Percentiles rank a stretch among this genome's conserved stretches.
These are phyloP conservation scores for Trypanosoma vivax DNA, from an alignment of 208 protist genomes.

Conservation along the genomic window DNA sequence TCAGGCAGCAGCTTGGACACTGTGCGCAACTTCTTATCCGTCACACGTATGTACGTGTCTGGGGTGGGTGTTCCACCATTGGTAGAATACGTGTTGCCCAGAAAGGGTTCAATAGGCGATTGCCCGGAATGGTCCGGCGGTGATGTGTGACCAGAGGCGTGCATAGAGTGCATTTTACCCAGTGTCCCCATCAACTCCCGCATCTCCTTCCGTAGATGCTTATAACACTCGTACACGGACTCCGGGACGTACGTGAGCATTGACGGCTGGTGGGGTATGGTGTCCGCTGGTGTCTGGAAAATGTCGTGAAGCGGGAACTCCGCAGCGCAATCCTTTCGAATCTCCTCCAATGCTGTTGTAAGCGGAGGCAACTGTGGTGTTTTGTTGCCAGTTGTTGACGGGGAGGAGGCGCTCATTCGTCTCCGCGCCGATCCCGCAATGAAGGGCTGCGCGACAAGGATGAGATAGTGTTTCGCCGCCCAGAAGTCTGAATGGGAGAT, in stretches of 20 bases:
- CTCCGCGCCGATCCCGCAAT: too few species aligned
- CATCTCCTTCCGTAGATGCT: slow-evolving; percentile 15
- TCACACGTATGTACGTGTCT: slow-evolving; percentile 19
- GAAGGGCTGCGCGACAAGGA: too few species aligned
- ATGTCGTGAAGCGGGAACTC: neutral
- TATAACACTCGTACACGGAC: slow-evolving; percentile 16
- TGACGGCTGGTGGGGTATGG: neutral
- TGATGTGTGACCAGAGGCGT: neutral
- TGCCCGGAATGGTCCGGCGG: too few species aligned
- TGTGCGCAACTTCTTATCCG: slow-evolving; percentile 28
- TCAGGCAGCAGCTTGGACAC: slow-evolving; percentile 25
- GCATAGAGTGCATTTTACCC: neutral
- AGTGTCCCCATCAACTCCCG: slow-evolving; percentile 6
- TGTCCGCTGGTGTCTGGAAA: neutral
- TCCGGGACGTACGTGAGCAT: slow-evolving; percentile 12
- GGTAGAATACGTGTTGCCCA: neutral
- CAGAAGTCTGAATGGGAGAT: too few species aligned
- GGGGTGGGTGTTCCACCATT: slow-evolving; percentile 2
- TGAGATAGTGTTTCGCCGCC: too few species aligned
- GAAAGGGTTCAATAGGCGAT: neutral
- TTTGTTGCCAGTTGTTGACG: too few species aligned
- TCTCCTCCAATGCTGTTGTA: too few species aligned
- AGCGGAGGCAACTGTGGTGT: too few species aligned
- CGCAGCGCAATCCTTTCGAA: neutral
- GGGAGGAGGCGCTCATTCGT: too few species aligned